Evolutionary conservation across 306 rosid species (phyloP), one percentile per base, ranked within the genome.

Genomic region (Corylus americana): DNA sequence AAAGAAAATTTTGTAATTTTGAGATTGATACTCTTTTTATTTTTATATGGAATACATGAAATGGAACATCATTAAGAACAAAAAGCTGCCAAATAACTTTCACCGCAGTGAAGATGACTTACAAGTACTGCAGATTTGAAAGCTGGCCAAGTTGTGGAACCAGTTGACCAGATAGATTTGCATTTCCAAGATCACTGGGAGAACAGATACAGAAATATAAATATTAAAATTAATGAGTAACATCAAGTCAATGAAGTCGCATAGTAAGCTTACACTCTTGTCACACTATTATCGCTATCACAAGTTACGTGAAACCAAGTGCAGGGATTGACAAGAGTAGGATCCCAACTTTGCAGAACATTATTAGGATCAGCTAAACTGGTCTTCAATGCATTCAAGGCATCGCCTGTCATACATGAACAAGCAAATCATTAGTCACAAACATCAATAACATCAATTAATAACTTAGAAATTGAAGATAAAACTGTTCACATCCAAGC

Each of bases 241-340:
- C 31, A 14, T 25, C 66, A 80, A 61, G 42, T 55, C 71, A 49
- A n/a, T 11, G 70, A 77, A 80, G 57, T 72, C 31, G 39, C 8
- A 59, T 16, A 74, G 57, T 27, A 44, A 86, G 81, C 98, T 91
- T 91, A 95, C 99, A 95, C 98, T 71, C 98, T 90, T n/a, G 98
- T 95, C 74, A 95, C 99, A 49, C 92, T 84, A 75, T 91, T 91
- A 35, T 90, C 93, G 42, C 86, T 83, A 66, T 89, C 90, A 87
- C 99, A 95, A 20, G 97, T 89, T 70, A 95, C 97, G 59, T 95
- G 97, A 80, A 93, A 95, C 99, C 99, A 95, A 1, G 98, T 91
- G 76, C 98, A 95, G 70, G 99, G 99, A 90, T 93, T 91, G 71
- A 93, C 97, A 29, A 93, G 97, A 14, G 96, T 90, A 25, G 96